Evolutionary conservation across 148 eudicot genomes (phyloP), one percentile per base, ranked within the genome.

Genomic region (Spergularia marina): DNA sequence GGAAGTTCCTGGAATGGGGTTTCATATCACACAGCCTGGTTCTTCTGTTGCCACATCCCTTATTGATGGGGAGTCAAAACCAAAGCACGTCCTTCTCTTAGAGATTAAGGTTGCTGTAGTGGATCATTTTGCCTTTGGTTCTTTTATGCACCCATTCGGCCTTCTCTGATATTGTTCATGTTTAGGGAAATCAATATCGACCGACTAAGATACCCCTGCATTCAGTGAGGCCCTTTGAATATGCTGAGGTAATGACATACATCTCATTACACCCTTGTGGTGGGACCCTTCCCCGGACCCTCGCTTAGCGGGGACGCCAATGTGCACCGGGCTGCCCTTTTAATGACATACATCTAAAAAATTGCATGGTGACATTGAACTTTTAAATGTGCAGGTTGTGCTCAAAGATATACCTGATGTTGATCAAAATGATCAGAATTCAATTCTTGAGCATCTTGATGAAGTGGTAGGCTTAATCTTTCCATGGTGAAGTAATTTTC

Each of bases 1-100:
- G 99, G 99, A 95, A 87, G 94, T 92, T 83, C 83, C 99, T 7
- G 99, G 99, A 55, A 95, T 95, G 99, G 99, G 99, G 65, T 95
- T 95, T 76, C 99, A 95, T 80, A 89, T 95, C 74, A 95, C 99
- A 53, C 99, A 95, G 81, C 99, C 99, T 76, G 99, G 99, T 75
- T 95, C 99, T 80, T 92, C 98, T 75, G 94, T 95, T 83, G 99
- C 98, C 73, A 95, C 99, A 79, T 95, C 99, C 15, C 86, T 95
- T 55, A 95, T 95, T 76, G 98, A 95, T 60, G 99, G 99, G 72
- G 99, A 95, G 82, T 91, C 99, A 69, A 95, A 89, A 79, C 91
- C 92, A 69, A 95, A 95, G 76, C 99, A 95, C 75, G 98, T 92
- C 68, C 92, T 95, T 78, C 96, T 95, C 71, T 83, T 92, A 70